These are phyloP conservation scores for Dichomitus squalens DNA, from an alignment of 1,284 basidiomycete genomes.

Conservation along the genomic window DNA sequence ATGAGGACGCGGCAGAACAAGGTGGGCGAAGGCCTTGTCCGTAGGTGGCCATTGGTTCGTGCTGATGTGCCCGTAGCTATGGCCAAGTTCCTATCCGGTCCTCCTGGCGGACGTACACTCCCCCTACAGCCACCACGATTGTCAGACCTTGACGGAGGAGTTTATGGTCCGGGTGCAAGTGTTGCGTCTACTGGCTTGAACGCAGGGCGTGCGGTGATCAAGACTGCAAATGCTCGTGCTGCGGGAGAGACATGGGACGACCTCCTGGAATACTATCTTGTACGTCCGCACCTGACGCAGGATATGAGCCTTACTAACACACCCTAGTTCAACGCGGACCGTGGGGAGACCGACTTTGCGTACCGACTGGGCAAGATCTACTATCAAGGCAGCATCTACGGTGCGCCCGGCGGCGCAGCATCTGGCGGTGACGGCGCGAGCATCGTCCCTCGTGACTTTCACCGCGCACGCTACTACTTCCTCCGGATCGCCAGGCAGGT, in stretches of 20 bases:
- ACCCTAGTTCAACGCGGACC: slow-evolving; percentile 85
- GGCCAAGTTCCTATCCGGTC: slow-evolving; percentile 76
- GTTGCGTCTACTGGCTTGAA: slow-evolving; percentile 85
- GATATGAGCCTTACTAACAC: not conserved
- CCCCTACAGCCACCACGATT: slow-evolving; percentile 83
- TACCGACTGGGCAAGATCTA: slow-evolving; percentile 91
- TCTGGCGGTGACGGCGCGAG: slow-evolving; percentile 91
- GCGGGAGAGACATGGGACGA: slow-evolving; percentile 93
- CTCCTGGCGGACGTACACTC: slow-evolving; percentile 88
- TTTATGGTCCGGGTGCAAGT: slow-evolving; percentile 92
- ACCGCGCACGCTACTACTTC: slow-evolving; percentile 81
- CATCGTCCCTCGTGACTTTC: slow-evolving; percentile 74
- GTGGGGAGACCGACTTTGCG: slow-evolving; percentile 84
- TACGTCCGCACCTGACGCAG: slow-evolving; percentile 34
- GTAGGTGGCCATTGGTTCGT: not conserved
- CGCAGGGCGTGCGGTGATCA: slow-evolving; percentile 73
- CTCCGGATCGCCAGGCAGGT: slow-evolving; percentile 75
- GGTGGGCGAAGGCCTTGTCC: slow-evolving; percentile 44
- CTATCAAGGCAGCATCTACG: slow-evolving; percentile 90
- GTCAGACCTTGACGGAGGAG: slow-evolving; percentile 89
- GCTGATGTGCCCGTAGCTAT: slow-evolving; percentile 54
- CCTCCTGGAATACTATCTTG: slow-evolving; percentile 88
- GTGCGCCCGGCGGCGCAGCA: slow-evolving; percentile 68
- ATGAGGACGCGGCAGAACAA: slow-evolving; percentile 84
- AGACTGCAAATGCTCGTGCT: slow-evolving; percentile 78